A percentile compares a stretch with the other conserved stretches of the same genome.
Evolutionary conservation across 306 rosid genomes (phyloP).

Genomic region (Prosopis cineraria): DNA sequence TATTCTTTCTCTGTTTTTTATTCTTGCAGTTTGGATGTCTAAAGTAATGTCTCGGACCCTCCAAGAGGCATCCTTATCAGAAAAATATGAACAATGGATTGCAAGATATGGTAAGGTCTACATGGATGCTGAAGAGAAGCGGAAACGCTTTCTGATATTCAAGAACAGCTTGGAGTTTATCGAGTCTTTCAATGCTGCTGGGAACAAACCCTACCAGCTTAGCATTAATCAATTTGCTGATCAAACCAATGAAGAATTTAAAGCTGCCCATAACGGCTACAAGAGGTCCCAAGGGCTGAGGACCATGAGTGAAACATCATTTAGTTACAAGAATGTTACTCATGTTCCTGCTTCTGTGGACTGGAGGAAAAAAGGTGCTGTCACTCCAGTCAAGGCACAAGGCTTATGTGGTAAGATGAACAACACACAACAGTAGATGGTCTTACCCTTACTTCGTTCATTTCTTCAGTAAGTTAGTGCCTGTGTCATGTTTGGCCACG

Average conservation of each 20-base stretch:
- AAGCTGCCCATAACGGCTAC: constrained; percentile 12
- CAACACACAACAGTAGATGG: not conserved
- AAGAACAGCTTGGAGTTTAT: constrained; percentile 27
- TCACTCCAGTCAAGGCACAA: too few species aligned
- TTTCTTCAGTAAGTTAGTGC: too few species aligned
- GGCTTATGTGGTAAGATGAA: too few species aligned
- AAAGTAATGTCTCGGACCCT: constrained; percentile 16
- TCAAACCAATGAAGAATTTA: constrained; percentile 31
- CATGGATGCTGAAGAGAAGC: constrained; percentile 22
- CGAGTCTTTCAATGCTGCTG: constrained; percentile 33
- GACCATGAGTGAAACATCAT: not conserved
- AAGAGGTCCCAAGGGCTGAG: not conserved
- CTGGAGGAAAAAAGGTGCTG: too few species aligned
- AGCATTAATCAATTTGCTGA: constrained; percentile 7
- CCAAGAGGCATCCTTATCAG: not conserved
- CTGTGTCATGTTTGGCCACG: not conserved
- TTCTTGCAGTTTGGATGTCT: constrained; percentile 13
- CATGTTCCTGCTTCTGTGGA: constrained; percentile 6
- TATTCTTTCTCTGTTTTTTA: constrained; percentile 1
- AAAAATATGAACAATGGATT: constrained; percentile 38
- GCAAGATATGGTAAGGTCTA: constrained; percentile 8
- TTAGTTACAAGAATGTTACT: constrained; percentile 24
- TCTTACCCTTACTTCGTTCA: not conserved
- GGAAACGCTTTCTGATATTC: constrained; percentile 30
- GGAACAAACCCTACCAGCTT: constrained; percentile 31